Conservation (phyloP, 768 basidiomycete species). For the Collybia sordida region DNA sequence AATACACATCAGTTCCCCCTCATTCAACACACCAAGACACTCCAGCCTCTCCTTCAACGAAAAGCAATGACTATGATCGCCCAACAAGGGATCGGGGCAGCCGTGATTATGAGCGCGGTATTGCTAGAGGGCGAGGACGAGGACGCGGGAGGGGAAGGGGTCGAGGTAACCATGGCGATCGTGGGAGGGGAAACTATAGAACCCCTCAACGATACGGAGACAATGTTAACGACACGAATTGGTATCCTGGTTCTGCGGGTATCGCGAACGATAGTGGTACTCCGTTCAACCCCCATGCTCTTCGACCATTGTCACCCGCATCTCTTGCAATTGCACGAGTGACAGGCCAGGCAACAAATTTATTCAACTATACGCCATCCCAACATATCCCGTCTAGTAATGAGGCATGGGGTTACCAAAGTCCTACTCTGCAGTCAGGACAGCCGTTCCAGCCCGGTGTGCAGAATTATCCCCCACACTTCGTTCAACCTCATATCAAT, state of each 20-base stretch:
- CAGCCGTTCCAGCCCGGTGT: conserved; percentile 17
- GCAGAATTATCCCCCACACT: conserved; percentile 17
- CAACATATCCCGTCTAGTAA: conserved; percentile 9
- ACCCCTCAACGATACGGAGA: conserved; percentile 12
- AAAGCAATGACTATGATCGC: background rate
- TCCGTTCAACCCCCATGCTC: conserved; percentile 26
- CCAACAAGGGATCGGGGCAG: conserved; percentile 13
- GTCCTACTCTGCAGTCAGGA: conserved; percentile 13
- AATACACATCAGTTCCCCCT: conserved; percentile 20
- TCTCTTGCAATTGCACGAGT: conserved; percentile 47
- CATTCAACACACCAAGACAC: background rate
- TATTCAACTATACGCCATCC: conserved; percentile 14
- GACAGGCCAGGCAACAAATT: conserved; percentile 38
- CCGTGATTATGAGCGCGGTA: conserved; percentile 38
- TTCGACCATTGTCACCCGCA: conserved; percentile 38
- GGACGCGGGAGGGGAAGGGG: conserved; percentile 26
- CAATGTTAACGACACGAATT: conserved; percentile 10
- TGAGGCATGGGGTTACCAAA: conserved; percentile 15
- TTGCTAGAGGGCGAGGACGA: conserved; percentile 36
- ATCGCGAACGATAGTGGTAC: conserved; percentile 17
- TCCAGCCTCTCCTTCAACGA: background rate
- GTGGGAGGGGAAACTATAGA: conserved; percentile 24
- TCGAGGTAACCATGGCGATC: conserved; percentile 26
- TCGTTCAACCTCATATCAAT: conserved; percentile 82
- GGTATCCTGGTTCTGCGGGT: conserved; percentile 17